These are phyloP conservation scores for Picea glauca DNA, from an alignment of 75 land plant species.

Conservation along the genomic window DNA sequence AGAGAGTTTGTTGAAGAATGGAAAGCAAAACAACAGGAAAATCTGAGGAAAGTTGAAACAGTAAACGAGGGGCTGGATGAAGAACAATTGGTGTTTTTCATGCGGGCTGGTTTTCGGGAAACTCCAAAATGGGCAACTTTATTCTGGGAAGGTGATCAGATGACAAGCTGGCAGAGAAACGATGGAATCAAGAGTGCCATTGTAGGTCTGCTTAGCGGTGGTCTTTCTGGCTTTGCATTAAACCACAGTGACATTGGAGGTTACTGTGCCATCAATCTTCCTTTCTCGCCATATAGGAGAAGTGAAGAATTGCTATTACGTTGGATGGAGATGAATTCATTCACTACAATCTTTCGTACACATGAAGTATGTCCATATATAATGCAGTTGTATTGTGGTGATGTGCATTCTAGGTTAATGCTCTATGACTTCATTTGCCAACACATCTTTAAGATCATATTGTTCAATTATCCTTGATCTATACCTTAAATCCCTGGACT, in stretches of 20 bases:
- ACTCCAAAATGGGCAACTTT: conserved; percentile 83
- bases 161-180: conserved; percentile 95
- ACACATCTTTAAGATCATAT: too few species aligned
- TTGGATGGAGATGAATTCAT: conserved; percentile 97
- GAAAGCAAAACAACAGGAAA: conserved; percentile 21
- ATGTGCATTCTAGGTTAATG: too few species aligned
- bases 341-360: conserved; percentile 73
- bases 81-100: conserved; percentile 73
- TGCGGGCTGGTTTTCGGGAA: conserved; percentile 79
- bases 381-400: too few species aligned
- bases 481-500: too few species aligned
- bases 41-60: conserved; percentile 19
- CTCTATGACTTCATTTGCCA: too few species aligned
- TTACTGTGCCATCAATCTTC: conserved; percentile 71
- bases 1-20: conserved; percentile 92
- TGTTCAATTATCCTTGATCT: too few species aligned
- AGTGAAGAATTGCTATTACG: conserved; percentile 81
- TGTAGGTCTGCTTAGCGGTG: conserved; percentile 78
- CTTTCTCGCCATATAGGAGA: conserved; percentile 58
- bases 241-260: conserved; percentile 98
- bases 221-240: conserved; percentile 75
- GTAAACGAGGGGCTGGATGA: conserved; percentile 12
- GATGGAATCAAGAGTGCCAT: conserved; percentile 97
- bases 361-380: conserved; percentile 55
- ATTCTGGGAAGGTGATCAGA: conserved; percentile 98